Conservation (phyloP, 768 basidiomycete species). For the Russula compacta region DNA sequence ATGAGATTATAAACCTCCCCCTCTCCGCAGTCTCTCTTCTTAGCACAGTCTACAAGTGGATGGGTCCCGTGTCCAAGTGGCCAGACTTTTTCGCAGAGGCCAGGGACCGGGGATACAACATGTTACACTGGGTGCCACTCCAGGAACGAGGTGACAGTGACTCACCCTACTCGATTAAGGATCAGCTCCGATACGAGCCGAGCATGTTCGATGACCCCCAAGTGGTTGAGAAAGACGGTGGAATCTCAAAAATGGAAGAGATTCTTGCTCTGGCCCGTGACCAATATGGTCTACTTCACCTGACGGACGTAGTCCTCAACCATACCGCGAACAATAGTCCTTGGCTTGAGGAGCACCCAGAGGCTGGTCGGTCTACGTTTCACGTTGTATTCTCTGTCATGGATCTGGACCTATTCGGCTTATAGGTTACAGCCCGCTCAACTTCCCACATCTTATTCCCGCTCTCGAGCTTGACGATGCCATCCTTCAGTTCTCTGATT, state of each 20-base stretch:
- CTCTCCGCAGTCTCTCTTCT: constrained; percentile 84
- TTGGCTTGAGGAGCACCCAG: constrained; percentile 90
- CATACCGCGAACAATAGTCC: constrained; percentile 92
- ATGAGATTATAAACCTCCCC: constrained; percentile 57
- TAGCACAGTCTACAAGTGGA: constrained; percentile 96
- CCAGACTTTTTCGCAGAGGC: constrained; percentile 72
- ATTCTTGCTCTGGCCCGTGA: constrained; percentile 63
- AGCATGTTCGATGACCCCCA: constrained; percentile 45
- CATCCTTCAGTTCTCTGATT: constrained; percentile 69
- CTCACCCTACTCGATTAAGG: constrained; percentile 88
- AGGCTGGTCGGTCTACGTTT: constrained; percentile 61
- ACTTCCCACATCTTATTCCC: constrained; percentile 87
- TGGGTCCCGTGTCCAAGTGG: constrained; percentile 81
- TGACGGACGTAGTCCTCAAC: constrained; percentile 96
- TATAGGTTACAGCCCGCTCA: constrained; percentile 79
- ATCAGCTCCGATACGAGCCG: constrained; percentile 80
- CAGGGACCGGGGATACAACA: constrained; percentile 87
- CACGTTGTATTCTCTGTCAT: background rate
- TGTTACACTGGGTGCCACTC: constrained; percentile 94
- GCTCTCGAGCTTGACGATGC: constrained; percentile 88
- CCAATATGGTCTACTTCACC: constrained; percentile 77
- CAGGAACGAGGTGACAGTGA: constrained; percentile 85
- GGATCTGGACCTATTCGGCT: background rate
- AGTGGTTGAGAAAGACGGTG: constrained; percentile 37
- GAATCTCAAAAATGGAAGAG: constrained; percentile 49